A percentile compares a stretch with the other conserved stretches of the same genome.
Evolutionary conservation across 164 flowering plant species (phyloP).

Genomic region (Pachysandra terminalis): DNA sequence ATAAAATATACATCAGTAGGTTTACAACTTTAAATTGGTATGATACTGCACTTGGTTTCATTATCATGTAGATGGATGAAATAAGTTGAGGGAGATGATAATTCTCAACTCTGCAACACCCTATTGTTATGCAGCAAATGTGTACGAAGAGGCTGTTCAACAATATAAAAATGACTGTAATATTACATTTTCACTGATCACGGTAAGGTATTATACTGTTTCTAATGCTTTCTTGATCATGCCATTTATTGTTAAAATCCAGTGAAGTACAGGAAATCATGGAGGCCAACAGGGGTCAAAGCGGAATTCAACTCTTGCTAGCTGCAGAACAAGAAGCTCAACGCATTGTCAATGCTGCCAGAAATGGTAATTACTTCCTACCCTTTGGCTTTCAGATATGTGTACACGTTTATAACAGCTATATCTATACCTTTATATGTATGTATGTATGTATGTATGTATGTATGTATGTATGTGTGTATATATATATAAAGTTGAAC

Average conservation of each 20-base stretch:
- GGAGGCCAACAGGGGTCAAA: constrained; percentile 50
- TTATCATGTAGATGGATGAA: no score
- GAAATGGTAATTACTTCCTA: constrained; percentile 38
- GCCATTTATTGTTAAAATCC: constrained; percentile 2
- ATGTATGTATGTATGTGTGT: no score
- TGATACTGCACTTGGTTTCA: no score
- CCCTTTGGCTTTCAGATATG: background rate
- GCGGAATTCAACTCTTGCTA: constrained; percentile 63
- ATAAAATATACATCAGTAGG: no score
- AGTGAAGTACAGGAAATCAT: constrained; percentile 22
- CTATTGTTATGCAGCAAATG: no score
- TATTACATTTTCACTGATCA: background rate
- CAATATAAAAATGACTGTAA: background rate
- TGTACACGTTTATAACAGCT: background rate
- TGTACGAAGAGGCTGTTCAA: background rate
- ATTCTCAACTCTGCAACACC: background rate
- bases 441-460: background rate
- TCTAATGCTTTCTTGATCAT: background rate
- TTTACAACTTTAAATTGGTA: no score
- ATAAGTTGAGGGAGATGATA: background rate
- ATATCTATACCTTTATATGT: background rate
- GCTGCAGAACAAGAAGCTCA: constrained; percentile 86
- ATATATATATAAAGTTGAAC: no score
- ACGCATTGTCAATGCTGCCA: constrained; percentile 64
- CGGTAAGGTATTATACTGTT: no score